Conservation (phyloP, 768 basidiomycete species). For the Dacryopinax primogenitus region DNA sequence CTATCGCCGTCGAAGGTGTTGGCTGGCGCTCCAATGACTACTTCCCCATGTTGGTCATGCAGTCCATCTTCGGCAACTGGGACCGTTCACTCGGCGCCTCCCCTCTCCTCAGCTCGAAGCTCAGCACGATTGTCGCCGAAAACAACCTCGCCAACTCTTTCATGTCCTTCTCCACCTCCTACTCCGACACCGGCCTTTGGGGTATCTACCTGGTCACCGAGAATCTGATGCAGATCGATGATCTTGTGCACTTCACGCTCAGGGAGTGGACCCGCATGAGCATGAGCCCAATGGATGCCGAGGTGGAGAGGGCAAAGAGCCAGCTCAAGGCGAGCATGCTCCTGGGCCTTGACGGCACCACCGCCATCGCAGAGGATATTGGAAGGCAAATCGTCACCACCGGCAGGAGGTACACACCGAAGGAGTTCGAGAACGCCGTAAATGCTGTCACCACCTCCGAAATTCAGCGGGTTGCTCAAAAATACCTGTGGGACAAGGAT, state of each 20-base stretch:
- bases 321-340: constrained; percentile 93
- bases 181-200: constrained; percentile 98
- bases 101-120: constrained; percentile 74
- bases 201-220: constrained; percentile 95
- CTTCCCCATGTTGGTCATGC: constrained; percentile 98
- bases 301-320: constrained; percentile 96
- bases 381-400: constrained; percentile 94
- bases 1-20: constrained; percentile 94
- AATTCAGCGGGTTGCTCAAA: constrained; percentile 87
- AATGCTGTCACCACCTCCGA: constrained; percentile 80
- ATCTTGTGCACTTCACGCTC: constrained; percentile 84
- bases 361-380: constrained; percentile 94
- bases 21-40: constrained; percentile 97
- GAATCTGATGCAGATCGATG: constrained; percentile 87
- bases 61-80: constrained; percentile 98
- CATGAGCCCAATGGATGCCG: constrained; percentile 63
- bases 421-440: constrained; percentile 85
- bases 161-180: constrained; percentile 98
- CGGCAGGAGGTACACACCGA: constrained; percentile 76
- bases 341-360: constrained; percentile 86
- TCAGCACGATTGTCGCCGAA: constrained; percentile 78
- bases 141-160: constrained; percentile 98
- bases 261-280: constrained; percentile 95
- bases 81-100: constrained; percentile 89
- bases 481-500: constrained; percentile 95